Evolutionary conservation across 2,329 filamentous ascomycete genomes (phyloP).

Genomic region (Xylaria sp.): DNA sequence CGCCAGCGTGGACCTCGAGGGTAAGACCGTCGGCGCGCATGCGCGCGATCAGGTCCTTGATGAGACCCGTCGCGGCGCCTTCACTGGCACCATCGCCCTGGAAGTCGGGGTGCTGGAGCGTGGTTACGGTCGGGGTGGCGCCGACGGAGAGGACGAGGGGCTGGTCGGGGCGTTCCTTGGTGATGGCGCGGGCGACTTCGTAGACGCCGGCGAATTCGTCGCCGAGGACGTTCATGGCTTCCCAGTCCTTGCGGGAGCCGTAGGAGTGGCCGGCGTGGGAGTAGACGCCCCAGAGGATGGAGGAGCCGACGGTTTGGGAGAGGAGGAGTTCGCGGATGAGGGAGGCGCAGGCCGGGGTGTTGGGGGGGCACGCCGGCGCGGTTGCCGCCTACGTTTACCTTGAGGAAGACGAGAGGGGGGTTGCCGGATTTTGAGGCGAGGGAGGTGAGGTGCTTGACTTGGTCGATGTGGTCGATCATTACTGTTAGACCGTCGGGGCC

Average conservation of each 20-base stretch:
- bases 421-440: constrained; percentile 39
- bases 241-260: constrained; percentile 46
- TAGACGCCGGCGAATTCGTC: constrained; percentile 53
- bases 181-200: constrained; percentile 38
- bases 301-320: constrained; percentile 35
- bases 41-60: constrained; percentile 37
- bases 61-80: constrained; percentile 29
- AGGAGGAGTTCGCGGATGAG: constrained; percentile 44
- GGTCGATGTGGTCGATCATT: constrained; percentile 63
- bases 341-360: constrained; percentile 39
- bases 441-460: constrained; percentile 47
- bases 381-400: constrained; percentile 68
- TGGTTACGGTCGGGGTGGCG: constrained; percentile 68
- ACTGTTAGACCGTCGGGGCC: constrained; percentile 54
- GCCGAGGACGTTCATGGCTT: constrained; percentile 43
- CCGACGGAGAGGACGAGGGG: constrained; percentile 61
- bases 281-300: constrained; percentile 60
- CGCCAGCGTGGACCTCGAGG: constrained; percentile 69
- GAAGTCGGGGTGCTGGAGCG: constrained; percentile 51
- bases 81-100: constrained; percentile 13
- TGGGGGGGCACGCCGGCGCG: constrained; percentile 61
- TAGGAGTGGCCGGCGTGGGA: constrained; percentile 71
- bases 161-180: constrained; percentile 27
- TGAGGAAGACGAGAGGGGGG: constrained; percentile 58
- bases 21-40: constrained; percentile 37